Evolutionary conservation across 2,329 filamentous ascomycete genomes (phyloP), one percentile per base, ranked within the genome.

Genomic region (Chrysoporthe cubensis): DNA sequence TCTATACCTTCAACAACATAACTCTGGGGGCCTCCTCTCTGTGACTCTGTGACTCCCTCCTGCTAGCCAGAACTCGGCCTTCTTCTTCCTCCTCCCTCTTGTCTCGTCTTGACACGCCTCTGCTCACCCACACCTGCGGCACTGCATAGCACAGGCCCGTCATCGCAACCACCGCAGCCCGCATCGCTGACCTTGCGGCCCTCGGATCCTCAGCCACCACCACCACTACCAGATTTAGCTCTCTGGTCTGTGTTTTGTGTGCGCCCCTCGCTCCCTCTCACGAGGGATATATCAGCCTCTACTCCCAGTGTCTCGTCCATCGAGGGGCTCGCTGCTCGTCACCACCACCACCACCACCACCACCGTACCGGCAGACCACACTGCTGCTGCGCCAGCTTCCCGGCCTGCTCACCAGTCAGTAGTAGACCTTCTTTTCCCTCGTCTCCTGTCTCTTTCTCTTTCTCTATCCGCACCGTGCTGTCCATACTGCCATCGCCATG

Each of bases 391-490:
- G 26, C 26, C 26, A 26, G 50, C 40, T n/a, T 43, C 21, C 48
- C 52, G 66, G 66, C 40, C 64, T 56, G 59, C 59, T 65, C 65
- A 69, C 44, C 61, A 69, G 67, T 69, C 46, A 57, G 54, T 57
- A 69, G 67, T 67, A 46, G 14, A 59, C 56, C 44, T 57, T 42
- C 34, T 13, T 61, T 58, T 18, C 21, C 9, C 1, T 50, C 18
- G 54, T 32, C 57, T 44, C 37, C 9, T n/a, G 6, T 56, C 34
- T 32, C 50, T 16, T 42, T 14, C 21, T 50, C 11, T 56, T 32
- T n/a, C 42, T 61, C 62, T 21, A 9, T 40, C 9, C 37, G 37
- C n/a, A 50, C 16, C 9, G 16, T 58, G 16, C 37, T n/a, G 56
- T 21, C 64, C 48, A 44, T 32, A 40, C 32, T 7, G 9, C 37